Conservation (phyloP, 2,329 filamentous ascomycete genomes). For the Thelonectria blattea region DNA sequence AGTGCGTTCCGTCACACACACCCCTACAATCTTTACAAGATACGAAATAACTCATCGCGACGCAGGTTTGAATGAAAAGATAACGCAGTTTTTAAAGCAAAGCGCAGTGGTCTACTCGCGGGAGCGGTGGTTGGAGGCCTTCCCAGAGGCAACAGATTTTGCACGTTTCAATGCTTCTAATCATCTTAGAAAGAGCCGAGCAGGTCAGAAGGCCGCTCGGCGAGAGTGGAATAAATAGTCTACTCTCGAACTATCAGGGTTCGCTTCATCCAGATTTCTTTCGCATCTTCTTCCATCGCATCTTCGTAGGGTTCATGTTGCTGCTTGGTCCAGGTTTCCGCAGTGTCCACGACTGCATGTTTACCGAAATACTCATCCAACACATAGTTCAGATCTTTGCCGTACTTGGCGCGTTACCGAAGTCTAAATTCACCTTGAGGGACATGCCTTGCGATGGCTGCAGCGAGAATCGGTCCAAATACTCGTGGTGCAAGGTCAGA, state of each 20-base stretch:
- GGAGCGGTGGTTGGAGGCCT: not conserved
- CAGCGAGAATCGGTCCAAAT: conserved; percentile 24
- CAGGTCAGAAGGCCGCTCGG: too few relatives aligned
- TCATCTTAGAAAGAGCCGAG: too few relatives aligned
- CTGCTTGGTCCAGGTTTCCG: conserved; percentile 11
- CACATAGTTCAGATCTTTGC: conserved; percentile 20
- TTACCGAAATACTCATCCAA: conserved; percentile 23
- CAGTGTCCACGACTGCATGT: conserved; percentile 13
- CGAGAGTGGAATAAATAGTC: too few relatives aligned
- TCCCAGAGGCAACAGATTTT: not conserved
- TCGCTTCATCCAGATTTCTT: conserved; percentile 12
- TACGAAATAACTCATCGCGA: not conserved
- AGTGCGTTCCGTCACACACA: conserved; percentile 2
- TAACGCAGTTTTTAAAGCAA: not conserved
- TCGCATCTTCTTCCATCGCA: conserved; percentile 21
- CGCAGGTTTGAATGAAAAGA: not conserved
- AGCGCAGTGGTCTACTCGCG: not conserved
- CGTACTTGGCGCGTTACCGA: conserved; percentile 2
- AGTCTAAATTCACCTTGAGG: conserved; percentile 18
- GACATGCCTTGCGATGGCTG: conserved; percentile 29
- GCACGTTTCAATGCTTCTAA: too few relatives aligned
- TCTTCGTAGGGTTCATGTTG: conserved; percentile 22
- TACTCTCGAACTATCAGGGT: too few relatives aligned
- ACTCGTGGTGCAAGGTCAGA: conserved; percentile 27
- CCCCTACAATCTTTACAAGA: not conserved